Evolutionary conservation across 1,139 yeast genomes (phyloP), one percentile per base, ranked within the genome.

Genomic region (Pichia inconspicua): DNA sequence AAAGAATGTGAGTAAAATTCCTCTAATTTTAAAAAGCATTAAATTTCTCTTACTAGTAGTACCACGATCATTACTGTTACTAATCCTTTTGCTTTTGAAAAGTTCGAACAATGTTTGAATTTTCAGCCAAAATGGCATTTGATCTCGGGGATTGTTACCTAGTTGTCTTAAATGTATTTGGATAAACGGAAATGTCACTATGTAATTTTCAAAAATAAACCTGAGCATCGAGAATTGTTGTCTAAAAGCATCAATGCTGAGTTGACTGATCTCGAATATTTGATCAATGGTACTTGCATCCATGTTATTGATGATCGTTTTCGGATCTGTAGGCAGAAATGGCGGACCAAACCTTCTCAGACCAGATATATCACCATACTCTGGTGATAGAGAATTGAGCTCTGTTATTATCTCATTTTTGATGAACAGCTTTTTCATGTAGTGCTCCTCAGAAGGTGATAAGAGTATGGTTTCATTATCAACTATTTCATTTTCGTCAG

Each of bases 51-150:
- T 88, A 2, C 96, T 83, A 34, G 77, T 68, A 53, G 82, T 80
- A 17, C 84, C 87, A 38, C 85, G 70, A 55, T 92, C 86, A 48
- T 82, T 84, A 25, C 84, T 75, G 19, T 84, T 76, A 55, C 84
- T 78, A 48, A 89, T 77, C 40, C 79, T 78, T 62, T 85, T 80
- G 31, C 73, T 67, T 62, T 85, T 84, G 66, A 90, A 82, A 50
- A 82, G 77, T 60, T 87, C 94, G 57, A 84, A 75, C 61, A 89
- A 88, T 38, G 80, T 80, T 63, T 89, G 96, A 0, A 88, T 82
- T 37, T 83, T 82, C 42, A 78, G 78, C 97, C 97, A 90, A 60
- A 90, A 86, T 44, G 68, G 67, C 19, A 67, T 65, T 7, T 69
- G 54, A 51, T 54, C 53, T 4, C 43, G 43, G 34, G 49, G 45